Evolutionary conservation across 805 yeast species (phyloP), one percentile per base, ranked within the genome.

Genomic region (Starmerella sirachaensis): DNA sequence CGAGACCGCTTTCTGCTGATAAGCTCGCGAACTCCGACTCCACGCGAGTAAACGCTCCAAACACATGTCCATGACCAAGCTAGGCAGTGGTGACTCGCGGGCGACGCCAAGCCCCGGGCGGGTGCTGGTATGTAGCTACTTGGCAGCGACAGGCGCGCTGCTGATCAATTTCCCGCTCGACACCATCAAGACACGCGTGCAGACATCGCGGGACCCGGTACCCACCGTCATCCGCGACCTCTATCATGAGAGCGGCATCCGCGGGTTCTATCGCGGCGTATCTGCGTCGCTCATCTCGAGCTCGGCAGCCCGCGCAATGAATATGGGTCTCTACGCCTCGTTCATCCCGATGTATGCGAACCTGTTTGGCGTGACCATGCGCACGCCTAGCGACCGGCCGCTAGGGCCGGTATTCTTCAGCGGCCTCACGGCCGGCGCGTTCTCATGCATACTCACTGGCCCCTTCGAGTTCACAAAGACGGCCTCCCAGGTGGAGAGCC

Each of bases 401-500:
- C n/a, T 34, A 4, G 20, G 35, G 17, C 49, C 49, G 7, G 47
- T 57, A 19, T 55, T 59, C 37, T 27, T 45, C 33, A 65, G 86
- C 0, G 94, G 94, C 4, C 60, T 69, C 4, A 44, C 72, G 0
- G 73, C 91, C 0, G 94, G 94, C 5, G 70, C 70, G 6, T 45
- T 52, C n/a, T 47, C 54, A 27, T 52, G 61, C 14, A 58, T 66
- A 2, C 74, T 79, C 11, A 68, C 83, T 3, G 78, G 88, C 48
- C 94, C 94, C 1, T 83, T 83, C 54, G 94, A 83, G 56, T 72
- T 81, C 58, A 75, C 88, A 33, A 84, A 83, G 56, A 65, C 82
- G 7, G 81, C 78, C 44, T 78, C 88, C 25, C 94, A 83, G 56
- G 70, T 83, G 26, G 76, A 64, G 48, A 39, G 60, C 23, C 50